Evolutionary conservation across 176 grass and related monocot genomes (phyloP).

Genomic region (Puya raimondii): DNA sequence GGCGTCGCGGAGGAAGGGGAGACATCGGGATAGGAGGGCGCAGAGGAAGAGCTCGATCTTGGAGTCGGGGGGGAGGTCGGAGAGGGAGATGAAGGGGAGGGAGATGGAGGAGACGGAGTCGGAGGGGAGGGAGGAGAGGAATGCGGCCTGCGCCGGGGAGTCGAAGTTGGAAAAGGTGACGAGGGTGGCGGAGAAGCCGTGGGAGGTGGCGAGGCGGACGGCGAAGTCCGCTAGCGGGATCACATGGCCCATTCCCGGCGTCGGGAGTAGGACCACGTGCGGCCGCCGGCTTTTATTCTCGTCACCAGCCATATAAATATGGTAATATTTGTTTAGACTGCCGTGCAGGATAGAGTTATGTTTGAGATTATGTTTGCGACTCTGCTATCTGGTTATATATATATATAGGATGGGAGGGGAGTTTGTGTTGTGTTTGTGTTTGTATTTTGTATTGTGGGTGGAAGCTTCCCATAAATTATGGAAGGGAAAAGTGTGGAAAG

Average conservation of each 20-base stretch:
- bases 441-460: too few species aligned
- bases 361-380: too few species aligned
- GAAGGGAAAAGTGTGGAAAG: too few species aligned
- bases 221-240: constrained; percentile 36
- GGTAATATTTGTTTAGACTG: too few species aligned
- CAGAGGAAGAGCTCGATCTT: constrained; percentile 16
- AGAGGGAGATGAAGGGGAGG: constrained; percentile 39
- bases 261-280: constrained; percentile 42
- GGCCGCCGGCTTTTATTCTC: neutral
- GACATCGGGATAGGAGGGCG: constrained; percentile 11
- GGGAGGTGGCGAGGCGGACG: constrained; percentile 11
- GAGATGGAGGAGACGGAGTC: constrained; percentile 16
- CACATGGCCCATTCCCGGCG: constrained; percentile 46
- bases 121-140: constrained; percentile 22
- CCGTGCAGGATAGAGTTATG: too few species aligned
- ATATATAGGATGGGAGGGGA: too few species aligned
- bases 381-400: too few species aligned
- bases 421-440: too few species aligned
- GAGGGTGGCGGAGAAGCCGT: constrained; percentile 38
- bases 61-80: constrained; percentile 31
- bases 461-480: too few species aligned
- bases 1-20: constrained; percentile 17
- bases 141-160: constrained; percentile 13
- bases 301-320: neutral
- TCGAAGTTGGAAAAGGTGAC: constrained; percentile 40